Evolutionary conservation across 768 basidiomycete species (phyloP), one percentile per base, ranked within the genome.

Genomic region (Leccinum uliginosum): DNA sequence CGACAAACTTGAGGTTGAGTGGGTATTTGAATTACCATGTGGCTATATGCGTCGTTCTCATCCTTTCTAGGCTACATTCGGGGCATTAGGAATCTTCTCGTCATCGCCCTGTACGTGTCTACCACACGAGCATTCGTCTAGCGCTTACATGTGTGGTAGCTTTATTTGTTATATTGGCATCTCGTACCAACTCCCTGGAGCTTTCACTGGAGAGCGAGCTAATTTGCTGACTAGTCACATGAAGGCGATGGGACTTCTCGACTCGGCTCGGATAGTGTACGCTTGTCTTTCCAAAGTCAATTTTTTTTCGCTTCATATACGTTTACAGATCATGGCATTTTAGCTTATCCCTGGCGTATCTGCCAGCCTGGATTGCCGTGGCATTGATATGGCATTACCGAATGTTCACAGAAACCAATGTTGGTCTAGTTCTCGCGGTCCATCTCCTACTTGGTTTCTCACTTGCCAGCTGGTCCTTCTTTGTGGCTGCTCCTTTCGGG

Each of bases 161-260:
- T 91, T 89, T 63, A 71, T 91, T 14, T 80, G 81, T 54, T 91
- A 82, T 68, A 72, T 89, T 32, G 89, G 89, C 23, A 85, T 91
- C 45, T 77, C 84, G 0, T 91, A 91, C 65, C 90, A 92, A 60
- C 78, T 90, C 2, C 86, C 89, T 12, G 90, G 89, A 3, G 78
- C 85, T 8, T 80, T 87, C 45, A 75, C 84, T 12, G 78, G 76
- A 6, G 90, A 92, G 67, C 77, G 88, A 43, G 84, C 89, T 0
- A 78, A 74, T 53, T 70, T 80, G 15, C 67, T 91, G 30, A 89
- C 90, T 0, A 73, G 81, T 8, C 87, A 91, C 65, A 82, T 91
- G 78, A 85, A 86, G 65, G 87, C 82, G 3, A 91, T 92, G 90
- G 90, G 90, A 8, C 76, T 91, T 14, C 70, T 80, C 7, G 87